phyloP scores from a whole-genome alignment of 345 rosid species.

The Syzygium aromaticum region DNA sequence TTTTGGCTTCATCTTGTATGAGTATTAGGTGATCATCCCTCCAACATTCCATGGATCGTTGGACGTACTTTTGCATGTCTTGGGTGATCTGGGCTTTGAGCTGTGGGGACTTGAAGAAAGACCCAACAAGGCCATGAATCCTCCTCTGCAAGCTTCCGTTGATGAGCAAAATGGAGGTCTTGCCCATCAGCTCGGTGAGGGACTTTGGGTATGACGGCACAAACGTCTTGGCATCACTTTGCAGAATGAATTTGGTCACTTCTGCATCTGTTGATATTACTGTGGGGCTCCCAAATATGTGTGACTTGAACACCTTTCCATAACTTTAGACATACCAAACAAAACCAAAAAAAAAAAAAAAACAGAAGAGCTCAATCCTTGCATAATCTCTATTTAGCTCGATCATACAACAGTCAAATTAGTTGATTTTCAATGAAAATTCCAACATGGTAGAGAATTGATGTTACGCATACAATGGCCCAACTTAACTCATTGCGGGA shows the following conservation, averaged over 20 bases:
- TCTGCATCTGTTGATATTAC: constrained; percentile 92
- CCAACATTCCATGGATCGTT: constrained; percentile 73
- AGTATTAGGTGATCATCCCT: constrained; percentile 44
- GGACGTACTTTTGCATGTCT: constrained; percentile 69
- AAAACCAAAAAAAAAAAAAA: neutral
- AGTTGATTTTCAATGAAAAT: neutral
- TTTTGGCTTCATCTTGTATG: constrained; percentile 84
- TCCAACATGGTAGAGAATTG: neutral
- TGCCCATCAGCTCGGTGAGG: constrained; percentile 90
- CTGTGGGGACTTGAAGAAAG: constrained; percentile 75
- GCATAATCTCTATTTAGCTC: neutral
- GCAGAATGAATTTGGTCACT: constrained; percentile 74
- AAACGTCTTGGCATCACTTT: constrained; percentile 69
- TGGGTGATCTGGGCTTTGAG: constrained; percentile 79
- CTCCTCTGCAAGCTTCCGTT: constrained; percentile 85
- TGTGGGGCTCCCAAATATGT: constrained; percentile 78
- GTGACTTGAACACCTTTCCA: constrained; percentile 96
- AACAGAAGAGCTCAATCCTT: neutral
- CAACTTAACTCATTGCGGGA: neutral
- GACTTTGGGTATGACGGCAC: constrained; percentile 95
- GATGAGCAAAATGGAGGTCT: constrained; percentile 78
- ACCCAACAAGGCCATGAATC: constrained; percentile 82
- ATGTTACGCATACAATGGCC: neutral
- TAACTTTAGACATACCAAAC: constrained; percentile 25
- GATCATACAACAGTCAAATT: neutral